Percentiles rank a stretch among this genome's conserved stretches.
These are phyloP conservation scores for Ascosphaera aggregata DNA, from an alignment of 2,329 filamentous ascomycete genomes.

Conservation along the genomic window DNA sequence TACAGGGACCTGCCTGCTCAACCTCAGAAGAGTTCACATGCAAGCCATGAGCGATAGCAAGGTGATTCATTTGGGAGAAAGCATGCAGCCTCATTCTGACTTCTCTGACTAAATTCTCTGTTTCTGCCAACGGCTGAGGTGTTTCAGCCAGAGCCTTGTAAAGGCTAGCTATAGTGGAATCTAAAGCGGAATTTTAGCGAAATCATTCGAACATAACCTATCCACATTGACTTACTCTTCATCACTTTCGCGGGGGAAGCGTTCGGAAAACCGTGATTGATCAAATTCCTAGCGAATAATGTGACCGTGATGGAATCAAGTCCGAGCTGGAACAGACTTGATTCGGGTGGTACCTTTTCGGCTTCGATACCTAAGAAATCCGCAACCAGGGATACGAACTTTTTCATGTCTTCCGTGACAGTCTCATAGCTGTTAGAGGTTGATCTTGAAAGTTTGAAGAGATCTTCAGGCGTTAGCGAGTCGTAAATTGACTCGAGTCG, in stretches of 20 bases:
- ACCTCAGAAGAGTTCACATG: not conserved
- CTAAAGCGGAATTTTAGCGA: constrained; percentile 4
- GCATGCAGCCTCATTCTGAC: constrained; percentile 39
- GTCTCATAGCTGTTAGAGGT: constrained; percentile 11
- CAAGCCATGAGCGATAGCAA: constrained; percentile 21
- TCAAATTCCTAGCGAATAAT: constrained; percentile 40
- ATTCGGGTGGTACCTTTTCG: constrained; percentile 25
- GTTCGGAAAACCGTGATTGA: constrained; percentile 33
- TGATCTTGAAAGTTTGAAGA: constrained; percentile 31
- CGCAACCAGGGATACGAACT: constrained; percentile 31
- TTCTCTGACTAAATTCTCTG: constrained; percentile 17
- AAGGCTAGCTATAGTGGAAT: constrained; percentile 18
- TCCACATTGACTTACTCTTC: constrained; percentile 26
- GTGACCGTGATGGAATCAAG: constrained; percentile 75
- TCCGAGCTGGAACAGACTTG: constrained; percentile 65
- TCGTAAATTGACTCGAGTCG: constrained; percentile 43
- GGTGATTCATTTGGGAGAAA: constrained; percentile 36
- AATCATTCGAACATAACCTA: constrained; percentile 22
- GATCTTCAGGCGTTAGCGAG: constrained; percentile 31
- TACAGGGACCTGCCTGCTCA: constrained; percentile 36
- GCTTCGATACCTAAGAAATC: constrained; percentile 26
- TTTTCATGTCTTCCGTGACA: constrained; percentile 15
- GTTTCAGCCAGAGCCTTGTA: constrained; percentile 9
- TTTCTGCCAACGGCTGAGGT: constrained; percentile 1
- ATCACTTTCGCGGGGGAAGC: constrained; percentile 46